Base-by-base conservation (phyloP, 305 asterid genomes). In the Rubia peregrina region DNA sequence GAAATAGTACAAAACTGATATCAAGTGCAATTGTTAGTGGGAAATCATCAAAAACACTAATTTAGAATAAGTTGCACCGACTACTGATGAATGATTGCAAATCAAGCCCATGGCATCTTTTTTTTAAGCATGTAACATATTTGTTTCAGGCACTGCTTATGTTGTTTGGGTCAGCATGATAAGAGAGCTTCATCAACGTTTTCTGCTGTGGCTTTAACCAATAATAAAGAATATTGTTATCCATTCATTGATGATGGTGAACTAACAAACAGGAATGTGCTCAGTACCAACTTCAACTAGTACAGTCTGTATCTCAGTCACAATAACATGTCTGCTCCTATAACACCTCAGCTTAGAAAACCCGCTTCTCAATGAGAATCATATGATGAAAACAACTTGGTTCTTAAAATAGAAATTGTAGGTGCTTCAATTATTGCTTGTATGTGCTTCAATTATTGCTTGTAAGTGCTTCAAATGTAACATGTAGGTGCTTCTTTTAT, bases 131-230 rank as follows among this genome's bases (percentile, higher is more conserved):
- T 63, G 24, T 6, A 19, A 22, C 22, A n/a, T 53, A 48, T 48
- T 63, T 69, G 11, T 55, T 6, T 67, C 24, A 24, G 7, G 49
- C 1, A 67, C 68, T 14, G 36, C 33, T 7, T 30, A 40, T 16
- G 42, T 13, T 48, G 16, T 16, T n/a, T 40, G 7, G 9, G 42
- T 64, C 30, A 17, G 17, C 4, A 9, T 41, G 46, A 41, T 41
- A 64, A 64, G 33, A 6, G n/a, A 73, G 97, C 98, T 83, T 85
- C 98, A 77, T 93, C 85, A 11, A 93, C 95, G 81, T 93, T 86
- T 88, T 83, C 97, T 68, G 98, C 98, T 21, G 98, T 95, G 69
- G 97, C 95, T 86, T 95, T 95, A 79, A 95, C 98, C 99, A 90
- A 85, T 74, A 48, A 70, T 77, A 79, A 72, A 26, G 40, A 26